phyloP scores from a whole-genome alignment of 1,284 basidiomycete genomes.

The Vanrija pseudolonga region DNA sequence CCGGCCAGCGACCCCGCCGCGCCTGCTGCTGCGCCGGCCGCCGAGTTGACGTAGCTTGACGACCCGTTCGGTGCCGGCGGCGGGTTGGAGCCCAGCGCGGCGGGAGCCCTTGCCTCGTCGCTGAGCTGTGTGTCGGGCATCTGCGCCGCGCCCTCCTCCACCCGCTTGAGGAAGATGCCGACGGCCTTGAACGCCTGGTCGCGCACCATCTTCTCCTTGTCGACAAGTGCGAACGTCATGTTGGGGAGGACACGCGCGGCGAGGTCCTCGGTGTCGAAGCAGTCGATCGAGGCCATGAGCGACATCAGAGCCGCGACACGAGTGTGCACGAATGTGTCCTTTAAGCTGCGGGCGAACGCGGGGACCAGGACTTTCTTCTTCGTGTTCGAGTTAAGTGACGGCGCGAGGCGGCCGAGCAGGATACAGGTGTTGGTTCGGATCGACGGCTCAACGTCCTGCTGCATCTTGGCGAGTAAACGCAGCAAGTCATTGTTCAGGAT shows the following conservation, averaged over 20 bases:
- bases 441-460: constrained; percentile 85
- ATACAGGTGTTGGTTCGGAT: constrained; percentile 98
- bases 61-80: neutral
- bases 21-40: constrained; percentile 69
- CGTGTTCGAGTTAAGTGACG: constrained; percentile 77
- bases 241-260: constrained; percentile 83
- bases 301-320: constrained; percentile 94
- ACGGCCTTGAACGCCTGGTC: constrained; percentile 93
- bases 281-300: constrained; percentile 89
- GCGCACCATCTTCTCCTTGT: constrained; percentile 88
- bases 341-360: constrained; percentile 85
- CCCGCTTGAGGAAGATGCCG: constrained; percentile 73
- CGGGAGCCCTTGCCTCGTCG: neutral
- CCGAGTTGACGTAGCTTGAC: constrained; percentile 40
- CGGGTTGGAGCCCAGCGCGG: neutral
- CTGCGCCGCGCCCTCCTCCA: constrained; percentile 71
- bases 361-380: constrained; percentile 93
- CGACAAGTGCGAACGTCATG: constrained; percentile 72
- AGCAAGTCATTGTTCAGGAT: constrained; percentile 96
- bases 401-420: constrained; percentile 85
- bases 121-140: constrained; percentile 52
- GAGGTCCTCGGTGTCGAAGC: constrained; percentile 83
- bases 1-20: constrained; percentile 86
- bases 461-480: constrained; percentile 85
- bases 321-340: constrained; percentile 88